Conservation (phyloP, 768 basidiomycete species). For the Leccinum subgranulosum region DNA sequence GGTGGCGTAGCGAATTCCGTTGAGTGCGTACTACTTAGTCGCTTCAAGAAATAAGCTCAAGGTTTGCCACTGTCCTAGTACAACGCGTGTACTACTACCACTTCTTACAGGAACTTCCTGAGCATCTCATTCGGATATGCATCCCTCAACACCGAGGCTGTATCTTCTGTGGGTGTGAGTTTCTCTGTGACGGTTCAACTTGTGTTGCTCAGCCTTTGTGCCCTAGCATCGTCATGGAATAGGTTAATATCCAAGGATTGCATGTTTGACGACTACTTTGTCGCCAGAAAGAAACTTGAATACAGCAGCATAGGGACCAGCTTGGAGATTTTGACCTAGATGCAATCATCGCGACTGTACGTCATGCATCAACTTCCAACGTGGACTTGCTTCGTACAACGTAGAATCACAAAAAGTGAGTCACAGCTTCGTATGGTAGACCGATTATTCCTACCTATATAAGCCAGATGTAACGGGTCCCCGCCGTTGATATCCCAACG, state of each 20-base stretch:
- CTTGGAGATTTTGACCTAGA: not conserved
- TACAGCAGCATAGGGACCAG: not conserved
- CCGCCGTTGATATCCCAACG: not conserved
- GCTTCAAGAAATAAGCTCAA: too few relatives aligned
- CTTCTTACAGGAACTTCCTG: too few relatives aligned
- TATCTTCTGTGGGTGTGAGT: too few relatives aligned
- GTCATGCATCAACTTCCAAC: not conserved
- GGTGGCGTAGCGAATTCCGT: too few relatives aligned
- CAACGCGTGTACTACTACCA: too few relatives aligned
- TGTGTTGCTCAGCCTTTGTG: not conserved
- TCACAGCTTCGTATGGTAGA: not conserved
- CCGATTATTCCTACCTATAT: constrained; percentile 3
- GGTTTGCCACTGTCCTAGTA: too few relatives aligned
- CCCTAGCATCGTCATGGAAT: not conserved
- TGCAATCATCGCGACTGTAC: not conserved
- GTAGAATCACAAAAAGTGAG: not conserved
- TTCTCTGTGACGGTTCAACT: not conserved
- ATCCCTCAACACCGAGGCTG: too few relatives aligned
- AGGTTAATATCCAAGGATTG: not conserved
- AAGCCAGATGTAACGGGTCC: not conserved
- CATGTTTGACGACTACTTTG: not conserved
- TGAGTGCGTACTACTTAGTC: too few relatives aligned
- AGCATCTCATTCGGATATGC: too few relatives aligned
- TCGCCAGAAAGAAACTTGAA: not conserved
- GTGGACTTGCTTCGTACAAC: not conserved